Evolutionary conservation across 768 basidiomycete genomes (phyloP).

Genomic region (Trametes meyenii): DNA sequence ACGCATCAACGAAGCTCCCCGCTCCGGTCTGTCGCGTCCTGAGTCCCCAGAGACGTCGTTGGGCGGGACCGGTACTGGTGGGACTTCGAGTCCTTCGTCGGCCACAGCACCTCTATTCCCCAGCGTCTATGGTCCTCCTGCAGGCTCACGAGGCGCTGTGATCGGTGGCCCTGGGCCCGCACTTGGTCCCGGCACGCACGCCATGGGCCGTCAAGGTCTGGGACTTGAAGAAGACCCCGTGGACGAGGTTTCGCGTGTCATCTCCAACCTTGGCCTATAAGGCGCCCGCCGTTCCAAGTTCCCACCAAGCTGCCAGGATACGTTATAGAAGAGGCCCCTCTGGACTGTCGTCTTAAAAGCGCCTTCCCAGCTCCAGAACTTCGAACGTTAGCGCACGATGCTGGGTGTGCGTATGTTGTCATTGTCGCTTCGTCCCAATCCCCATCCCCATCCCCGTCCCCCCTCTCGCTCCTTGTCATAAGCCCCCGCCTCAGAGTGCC

Average conservation of each 20-base stretch:
- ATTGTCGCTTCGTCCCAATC: neutral
- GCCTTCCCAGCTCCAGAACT: conserved; percentile 18
- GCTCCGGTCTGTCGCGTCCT: conserved; percentile 62
- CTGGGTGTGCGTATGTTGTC: conserved; percentile 23
- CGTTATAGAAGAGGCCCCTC: conserved; percentile 16
- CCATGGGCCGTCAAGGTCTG: conserved; percentile 30
- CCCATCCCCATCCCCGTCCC: conserved; percentile 1
- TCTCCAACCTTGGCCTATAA: conserved; percentile 53
- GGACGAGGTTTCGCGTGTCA: conserved; percentile 76
- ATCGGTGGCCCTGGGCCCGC: conserved; percentile 33
- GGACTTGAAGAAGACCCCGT: conserved; percentile 57
- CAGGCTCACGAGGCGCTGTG: conserved; percentile 31
- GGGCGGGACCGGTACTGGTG: conserved; percentile 58
- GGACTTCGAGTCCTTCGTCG: conserved; percentile 79
- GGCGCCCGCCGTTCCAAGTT: neutral
- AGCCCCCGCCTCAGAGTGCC: conserved; percentile 11
- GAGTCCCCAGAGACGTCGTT: conserved; percentile 81
- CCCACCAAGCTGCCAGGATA: neutral
- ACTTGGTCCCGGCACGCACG: conserved; percentile 26
- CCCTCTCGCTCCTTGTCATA: conserved; percentile 5
- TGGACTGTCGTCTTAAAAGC: conserved; percentile 18
- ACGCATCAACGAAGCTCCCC: conserved; percentile 71
- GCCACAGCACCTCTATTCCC: conserved; percentile 81
- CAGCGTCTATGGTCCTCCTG: conserved; percentile 72
- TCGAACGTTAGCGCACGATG: neutral